Evolutionary conservation across 2,329 filamentous ascomycete species (phyloP).

Genomic region (Volutella citrinella): DNA sequence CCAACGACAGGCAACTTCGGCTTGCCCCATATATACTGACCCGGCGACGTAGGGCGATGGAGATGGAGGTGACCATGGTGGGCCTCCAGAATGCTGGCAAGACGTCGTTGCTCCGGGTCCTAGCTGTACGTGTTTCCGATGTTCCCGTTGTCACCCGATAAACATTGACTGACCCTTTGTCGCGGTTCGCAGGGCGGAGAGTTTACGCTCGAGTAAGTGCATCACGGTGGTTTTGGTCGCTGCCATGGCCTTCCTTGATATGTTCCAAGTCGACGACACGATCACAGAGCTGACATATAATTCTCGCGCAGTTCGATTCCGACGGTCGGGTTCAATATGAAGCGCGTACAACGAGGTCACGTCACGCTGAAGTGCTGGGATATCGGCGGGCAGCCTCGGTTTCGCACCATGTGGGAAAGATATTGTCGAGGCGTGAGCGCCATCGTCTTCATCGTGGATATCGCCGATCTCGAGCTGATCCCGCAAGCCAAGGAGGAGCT

Average conservation of each 20-base stretch:
- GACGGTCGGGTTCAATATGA: slow-evolving; percentile 99
- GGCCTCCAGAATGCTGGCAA: slow-evolving; percentile 98
- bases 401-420: slow-evolving; percentile 98
- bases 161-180: slow-evolving; percentile 18
- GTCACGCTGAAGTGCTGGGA: slow-evolving; percentile 99
- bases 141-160: slow-evolving; percentile 4
- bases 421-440: slow-evolving; percentile 97
- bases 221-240: slow-evolving; percentile 14
- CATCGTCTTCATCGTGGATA: slow-evolving; percentile 98
- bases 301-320: slow-evolving; percentile 78
- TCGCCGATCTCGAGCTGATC: slow-evolving; percentile 77
- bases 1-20: slow-evolving; percentile 11
- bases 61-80: slow-evolving; percentile 99
- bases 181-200: slow-evolving; percentile 73
- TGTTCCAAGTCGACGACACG: background rate
- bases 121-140: slow-evolving; percentile 71
- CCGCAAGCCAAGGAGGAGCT: slow-evolving; percentile 89
- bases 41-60: slow-evolving; percentile 70
- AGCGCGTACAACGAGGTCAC: slow-evolving; percentile 95
- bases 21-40: slow-evolving; percentile 23
- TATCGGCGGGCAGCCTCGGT: slow-evolving; percentile 92
- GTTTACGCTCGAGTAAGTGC: slow-evolving; percentile 93
- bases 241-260: slow-evolving; percentile 9
- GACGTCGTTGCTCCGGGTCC: slow-evolving; percentile 87
- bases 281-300: no score